These are phyloP conservation scores for Fusarium pseudocircinatum DNA, from an alignment of 2,329 filamentous ascomycete genomes.

Conservation along the genomic window DNA sequence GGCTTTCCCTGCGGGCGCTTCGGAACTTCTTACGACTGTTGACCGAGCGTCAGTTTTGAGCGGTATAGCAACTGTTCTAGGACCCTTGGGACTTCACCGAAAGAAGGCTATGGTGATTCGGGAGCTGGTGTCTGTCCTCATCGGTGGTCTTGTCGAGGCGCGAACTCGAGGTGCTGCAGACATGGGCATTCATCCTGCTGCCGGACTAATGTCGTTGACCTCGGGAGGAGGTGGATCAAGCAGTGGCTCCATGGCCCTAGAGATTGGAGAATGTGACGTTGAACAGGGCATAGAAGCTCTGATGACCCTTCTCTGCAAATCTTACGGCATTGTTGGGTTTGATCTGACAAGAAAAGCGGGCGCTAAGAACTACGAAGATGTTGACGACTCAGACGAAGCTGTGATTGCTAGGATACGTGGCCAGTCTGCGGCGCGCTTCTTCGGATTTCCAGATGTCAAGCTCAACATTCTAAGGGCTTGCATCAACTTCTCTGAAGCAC, in stretches of 20 bases:
- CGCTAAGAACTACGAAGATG: constrained; percentile 32
- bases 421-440: constrained; percentile 68
- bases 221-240: constrained; percentile 58
- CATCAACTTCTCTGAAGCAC: constrained; percentile 90
- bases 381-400: constrained; percentile 61
- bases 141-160: constrained; percentile 87
- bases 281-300: constrained; percentile 73
- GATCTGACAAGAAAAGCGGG: constrained; percentile 48
- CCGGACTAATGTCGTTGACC: constrained; percentile 80
- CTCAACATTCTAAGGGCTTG: constrained; percentile 88
- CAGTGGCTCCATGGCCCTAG: constrained; percentile 64
- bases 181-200: constrained; percentile 92
- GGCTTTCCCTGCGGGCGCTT: constrained; percentile 73
- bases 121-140: constrained; percentile 84
- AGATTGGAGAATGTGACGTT: constrained; percentile 71
- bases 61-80: constrained; percentile 87
- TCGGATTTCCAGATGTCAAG: constrained; percentile 83
- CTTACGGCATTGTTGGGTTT: constrained; percentile 70
- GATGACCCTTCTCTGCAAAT: constrained; percentile 67
- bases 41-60: constrained; percentile 84
- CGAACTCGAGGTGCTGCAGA: constrained; percentile 94
- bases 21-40: constrained; percentile 74
- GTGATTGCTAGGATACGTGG: constrained; percentile 67
- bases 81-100: constrained; percentile 79
- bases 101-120: constrained; percentile 93